Conservation (phyloP, 2,329 filamentous ascomycete species). For the Ophiocordyceps robertsii region DNA sequence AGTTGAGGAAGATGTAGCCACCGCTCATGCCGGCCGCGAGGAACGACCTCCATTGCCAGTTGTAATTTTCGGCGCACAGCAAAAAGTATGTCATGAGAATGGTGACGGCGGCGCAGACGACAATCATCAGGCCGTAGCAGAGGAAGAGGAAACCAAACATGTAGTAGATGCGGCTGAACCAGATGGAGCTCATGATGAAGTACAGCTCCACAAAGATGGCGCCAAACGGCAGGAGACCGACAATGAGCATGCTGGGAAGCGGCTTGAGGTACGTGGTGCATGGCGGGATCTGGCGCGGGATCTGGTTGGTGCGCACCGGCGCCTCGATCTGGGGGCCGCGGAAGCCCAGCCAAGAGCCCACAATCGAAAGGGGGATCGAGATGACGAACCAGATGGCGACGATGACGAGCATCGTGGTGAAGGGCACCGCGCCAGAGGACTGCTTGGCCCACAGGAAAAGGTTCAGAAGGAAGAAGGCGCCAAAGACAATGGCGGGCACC, state of each 20-base stretch:
- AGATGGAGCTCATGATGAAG: constrained; percentile 98
- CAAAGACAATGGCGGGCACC: constrained; percentile 77
- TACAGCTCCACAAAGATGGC: constrained; percentile 98
- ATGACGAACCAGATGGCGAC: constrained; percentile 95
- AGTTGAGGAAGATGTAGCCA: constrained; percentile 83
- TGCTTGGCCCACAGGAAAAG: constrained; percentile 91
- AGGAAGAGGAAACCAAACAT: constrained; percentile 99
- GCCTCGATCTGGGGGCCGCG: constrained; percentile 56
- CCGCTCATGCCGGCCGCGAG: constrained; percentile 82
- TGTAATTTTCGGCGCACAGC: constrained; percentile 91
- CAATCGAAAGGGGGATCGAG: constrained; percentile 79
- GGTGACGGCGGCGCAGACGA: constrained; percentile 84
- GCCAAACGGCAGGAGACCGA: constrained; percentile 85
- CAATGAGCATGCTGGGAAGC: constrained; percentile 80
- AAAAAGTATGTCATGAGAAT: constrained; percentile 93
- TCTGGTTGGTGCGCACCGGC: constrained; percentile 92
- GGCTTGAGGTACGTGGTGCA: constrained; percentile 71
- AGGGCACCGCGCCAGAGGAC: constrained; percentile 87
- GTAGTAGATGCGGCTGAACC: constrained; percentile 98
- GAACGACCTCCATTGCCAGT: constrained; percentile 98
- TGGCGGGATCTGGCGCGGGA: constrained; percentile 88
- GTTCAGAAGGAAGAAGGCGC: constrained; percentile 83
- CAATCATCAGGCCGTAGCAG: constrained; percentile 94
- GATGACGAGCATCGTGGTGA: constrained; percentile 92
- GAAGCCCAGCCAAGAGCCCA: constrained; percentile 89